These are phyloP conservation scores for Amanita pseudoporphyria DNA, from an alignment of 768 basidiomycete species.

Conservation along the genomic window DNA sequence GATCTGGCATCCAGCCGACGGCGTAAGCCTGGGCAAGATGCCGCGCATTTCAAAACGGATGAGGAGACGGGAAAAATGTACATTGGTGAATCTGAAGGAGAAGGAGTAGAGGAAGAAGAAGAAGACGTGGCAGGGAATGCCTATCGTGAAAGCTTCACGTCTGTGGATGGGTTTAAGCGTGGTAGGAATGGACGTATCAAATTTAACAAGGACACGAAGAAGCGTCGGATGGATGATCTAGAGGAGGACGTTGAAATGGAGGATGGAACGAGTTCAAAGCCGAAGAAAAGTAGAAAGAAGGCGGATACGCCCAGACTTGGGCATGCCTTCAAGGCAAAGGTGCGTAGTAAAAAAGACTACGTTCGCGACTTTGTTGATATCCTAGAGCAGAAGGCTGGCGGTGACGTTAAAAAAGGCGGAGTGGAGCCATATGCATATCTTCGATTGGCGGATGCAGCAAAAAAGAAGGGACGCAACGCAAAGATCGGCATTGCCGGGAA, in stretches of 20 bases:
- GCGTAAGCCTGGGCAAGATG: constrained; percentile 80
- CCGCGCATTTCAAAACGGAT: constrained; percentile 80
- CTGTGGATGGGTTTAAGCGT: constrained; percentile 84
- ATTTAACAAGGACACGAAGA: constrained; percentile 97
- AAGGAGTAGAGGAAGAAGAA: constrained; percentile 30
- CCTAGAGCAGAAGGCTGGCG: constrained; percentile 72
- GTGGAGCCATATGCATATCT: constrained; percentile 95
- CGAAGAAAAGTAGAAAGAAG: constrained; percentile 49
- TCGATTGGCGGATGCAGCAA: constrained; percentile 73
- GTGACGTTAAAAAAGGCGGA: constrained; percentile 82
- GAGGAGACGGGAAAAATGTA: constrained; percentile 75
- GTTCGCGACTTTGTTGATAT: constrained; percentile 10
- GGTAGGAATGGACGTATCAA: constrained; percentile 79
- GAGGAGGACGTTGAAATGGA: constrained; percentile 72
- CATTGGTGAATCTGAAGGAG: constrained; percentile 50
- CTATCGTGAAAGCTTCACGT: constrained; percentile 75
- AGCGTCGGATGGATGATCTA: constrained; percentile 57
- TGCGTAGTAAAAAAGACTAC: constrained; percentile 24
- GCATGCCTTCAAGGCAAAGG: constrained; percentile 94
- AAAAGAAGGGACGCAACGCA: constrained; percentile 36
- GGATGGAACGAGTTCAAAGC: constrained; percentile 40
- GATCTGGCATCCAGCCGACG: constrained; percentile 39
- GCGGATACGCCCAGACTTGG: constrained; percentile 43
- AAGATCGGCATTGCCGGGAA: constrained; percentile 56
- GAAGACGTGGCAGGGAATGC: constrained; percentile 63